Percentiles rank a stretch among this genome's conserved stretches.
Conservation (phyloP, 2,329 filamentous ascomycete species). For the Dendryphion nanum region DNA sequence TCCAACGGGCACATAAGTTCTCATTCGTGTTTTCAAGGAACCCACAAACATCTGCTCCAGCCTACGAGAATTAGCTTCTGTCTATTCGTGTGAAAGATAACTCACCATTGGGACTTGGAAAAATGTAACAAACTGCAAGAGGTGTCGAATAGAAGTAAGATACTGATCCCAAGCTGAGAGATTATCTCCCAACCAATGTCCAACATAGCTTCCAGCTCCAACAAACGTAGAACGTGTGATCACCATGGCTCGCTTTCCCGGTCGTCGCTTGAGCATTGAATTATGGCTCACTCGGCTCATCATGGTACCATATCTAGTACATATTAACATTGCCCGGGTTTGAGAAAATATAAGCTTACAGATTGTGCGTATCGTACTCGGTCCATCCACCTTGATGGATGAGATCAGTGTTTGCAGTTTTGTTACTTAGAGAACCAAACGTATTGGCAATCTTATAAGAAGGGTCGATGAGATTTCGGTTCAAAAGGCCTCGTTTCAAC, state of each 20-base stretch:
- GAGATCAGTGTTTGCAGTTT: slow-evolving; percentile 63
- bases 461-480: slow-evolving; percentile 62
- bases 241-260: slow-evolving; percentile 63
- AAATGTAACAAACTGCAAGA: slow-evolving; percentile 46
- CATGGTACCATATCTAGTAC: slow-evolving; percentile 63
- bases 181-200: slow-evolving; percentile 60
- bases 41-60: slow-evolving; percentile 68
- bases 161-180: slow-evolving; percentile 45
- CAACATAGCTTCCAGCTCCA: slow-evolving; percentile 62
- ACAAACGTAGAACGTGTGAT: slow-evolving; percentile 78
- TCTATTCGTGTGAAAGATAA: neutral
- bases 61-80: slow-evolving; percentile 38
- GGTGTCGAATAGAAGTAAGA: slow-evolving; percentile 37
- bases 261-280: slow-evolving; percentile 70
- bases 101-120: slow-evolving; percentile 47
- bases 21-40: slow-evolving; percentile 67
- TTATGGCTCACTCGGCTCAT: slow-evolving; percentile 66
- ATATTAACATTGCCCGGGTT: neutral
- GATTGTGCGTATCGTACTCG: slow-evolving; percentile 73
- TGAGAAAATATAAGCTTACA: slow-evolving; percentile 51
- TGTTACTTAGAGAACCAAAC: slow-evolving; percentile 45
- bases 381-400: slow-evolving; percentile 65
- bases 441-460: slow-evolving; percentile 64
- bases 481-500: slow-evolving; percentile 57
- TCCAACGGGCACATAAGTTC: slow-evolving; percentile 71